Percentiles rank a stretch among this genome's conserved stretches.
Conservation (phyloP, 768 basidiomycete species). For the Calvatia gigantea region DNA sequence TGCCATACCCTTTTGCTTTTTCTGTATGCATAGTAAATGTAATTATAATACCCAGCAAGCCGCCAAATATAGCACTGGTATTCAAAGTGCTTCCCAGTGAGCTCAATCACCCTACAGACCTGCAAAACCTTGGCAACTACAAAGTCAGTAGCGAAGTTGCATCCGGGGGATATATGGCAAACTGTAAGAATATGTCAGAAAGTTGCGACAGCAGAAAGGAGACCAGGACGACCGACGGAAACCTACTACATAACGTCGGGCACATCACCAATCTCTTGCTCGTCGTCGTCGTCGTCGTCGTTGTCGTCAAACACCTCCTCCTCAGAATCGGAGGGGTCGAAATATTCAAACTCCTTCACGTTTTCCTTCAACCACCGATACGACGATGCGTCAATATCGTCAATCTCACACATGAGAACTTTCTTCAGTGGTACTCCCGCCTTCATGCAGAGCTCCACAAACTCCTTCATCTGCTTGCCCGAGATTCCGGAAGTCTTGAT, state of each 20-base stretch:
- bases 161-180: too few relatives aligned
- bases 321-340: slow-evolving; percentile 54
- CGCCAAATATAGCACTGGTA: background rate
- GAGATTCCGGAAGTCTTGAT: slow-evolving; percentile 44
- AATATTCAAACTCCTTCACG: slow-evolving; percentile 49
- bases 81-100: background rate
- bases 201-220: background rate
- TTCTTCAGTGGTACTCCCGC: slow-evolving; percentile 43
- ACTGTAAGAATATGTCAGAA: too few relatives aligned
- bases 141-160: too few relatives aligned
- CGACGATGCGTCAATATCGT: slow-evolving; percentile 37
- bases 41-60: background rate
- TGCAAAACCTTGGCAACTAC: too few relatives aligned
- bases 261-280: slow-evolving; percentile 11
- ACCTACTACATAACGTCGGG: background rate
- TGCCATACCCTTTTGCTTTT: background rate
- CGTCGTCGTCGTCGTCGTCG: too few relatives aligned
- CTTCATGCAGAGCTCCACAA: slow-evolving; percentile 40
- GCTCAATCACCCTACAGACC: background rate
- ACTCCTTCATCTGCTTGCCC: slow-evolving; percentile 35
- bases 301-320: slow-evolving; percentile 24
- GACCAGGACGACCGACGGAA: background rate
- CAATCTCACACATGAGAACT: slow-evolving; percentile 44
- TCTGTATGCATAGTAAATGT: slow-evolving; percentile 7
- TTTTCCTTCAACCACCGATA: slow-evolving; percentile 50